These are phyloP conservation scores for Ceratocystis eucalypticola DNA, from an alignment of 2,329 filamentous ascomycete genomes.

Conservation along the genomic window DNA sequence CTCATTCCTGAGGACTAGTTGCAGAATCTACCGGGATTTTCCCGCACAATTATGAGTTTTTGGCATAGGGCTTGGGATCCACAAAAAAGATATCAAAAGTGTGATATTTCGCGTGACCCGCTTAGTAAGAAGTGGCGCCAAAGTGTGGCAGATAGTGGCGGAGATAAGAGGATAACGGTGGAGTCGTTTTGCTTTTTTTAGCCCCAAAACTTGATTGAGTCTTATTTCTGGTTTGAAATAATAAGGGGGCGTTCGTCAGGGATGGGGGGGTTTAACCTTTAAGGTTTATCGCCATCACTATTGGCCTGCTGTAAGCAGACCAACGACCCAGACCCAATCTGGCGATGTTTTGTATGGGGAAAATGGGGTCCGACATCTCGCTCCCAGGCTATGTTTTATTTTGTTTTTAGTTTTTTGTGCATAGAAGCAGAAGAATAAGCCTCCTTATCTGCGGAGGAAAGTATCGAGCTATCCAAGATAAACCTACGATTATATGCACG, in stretches of 20 bases:
- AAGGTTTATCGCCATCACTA: background rate
- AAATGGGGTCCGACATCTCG: too few relatives aligned
- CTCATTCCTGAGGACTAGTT: conserved; percentile 12
- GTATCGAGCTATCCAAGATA: too few relatives aligned
- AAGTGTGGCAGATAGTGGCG: background rate
- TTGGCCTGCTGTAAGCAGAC: background rate
- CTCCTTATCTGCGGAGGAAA: too few relatives aligned
- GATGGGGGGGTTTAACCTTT: background rate
- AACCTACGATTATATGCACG: background rate
- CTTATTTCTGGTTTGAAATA: background rate
- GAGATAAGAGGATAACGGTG: background rate
- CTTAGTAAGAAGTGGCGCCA: background rate
- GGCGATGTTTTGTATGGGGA: background rate
- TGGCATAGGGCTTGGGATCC: conserved; percentile 19
- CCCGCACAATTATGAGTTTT: conserved; percentile 18
- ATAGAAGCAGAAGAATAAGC: too few relatives aligned
- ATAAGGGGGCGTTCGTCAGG: background rate
- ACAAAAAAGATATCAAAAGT: conserved; percentile 11
- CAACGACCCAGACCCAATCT: background rate
- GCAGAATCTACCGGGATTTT: conserved; percentile 16
- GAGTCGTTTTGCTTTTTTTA: background rate
- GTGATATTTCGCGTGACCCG: conserved; percentile 4
- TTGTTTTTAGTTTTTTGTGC: too few relatives aligned
- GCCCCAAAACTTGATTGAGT: background rate
- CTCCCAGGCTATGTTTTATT: too few relatives aligned